Evolutionary conservation across 306 rosid species (phyloP).

Genomic region (Amphicarpaea edgeworthii): DNA sequence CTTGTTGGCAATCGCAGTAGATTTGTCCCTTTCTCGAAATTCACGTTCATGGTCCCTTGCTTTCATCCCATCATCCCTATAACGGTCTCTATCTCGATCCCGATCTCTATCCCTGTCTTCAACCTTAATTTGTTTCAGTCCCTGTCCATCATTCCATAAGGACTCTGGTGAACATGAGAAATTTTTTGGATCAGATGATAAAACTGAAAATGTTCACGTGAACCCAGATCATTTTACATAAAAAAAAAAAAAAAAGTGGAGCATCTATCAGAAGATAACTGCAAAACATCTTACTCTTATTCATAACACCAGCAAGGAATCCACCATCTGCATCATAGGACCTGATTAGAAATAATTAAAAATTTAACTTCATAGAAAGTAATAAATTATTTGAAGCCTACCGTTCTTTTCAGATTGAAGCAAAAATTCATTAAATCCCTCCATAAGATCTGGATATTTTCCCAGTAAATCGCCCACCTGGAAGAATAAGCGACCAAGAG

Average conservation of each 20-base stretch:
- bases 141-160: conserved; percentile 67
- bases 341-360: conserved; percentile 56
- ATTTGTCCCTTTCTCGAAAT: conserved; percentile 77
- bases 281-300: conserved; percentile 70
- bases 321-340: conserved; percentile 77
- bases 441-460: conserved; percentile 84
- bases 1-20: conserved; percentile 60
- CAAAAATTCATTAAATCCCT: conserved; percentile 92
- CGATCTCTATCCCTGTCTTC: conserved; percentile 84
- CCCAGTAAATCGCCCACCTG: conserved; percentile 95
- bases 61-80: conserved; percentile 75
- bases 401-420: conserved; percentile 91
- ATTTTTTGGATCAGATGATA: conserved; percentile 29
- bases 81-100: conserved; percentile 39
- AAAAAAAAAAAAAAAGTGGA: conserved; percentile 42
- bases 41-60: conserved; percentile 88
- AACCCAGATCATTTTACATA: conserved; percentile 14
- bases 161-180: conserved; percentile 59
- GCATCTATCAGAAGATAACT: conserved; percentile 31
- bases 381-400: conserved; percentile 52
- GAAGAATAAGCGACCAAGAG: conserved; percentile 44
- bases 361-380: conserved; percentile 40
- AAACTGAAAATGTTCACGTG: conserved; percentile 35
- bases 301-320: conserved; percentile 99
- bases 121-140: conserved; percentile 66